A percentile compares a stretch with the other conserved stretches of the same genome.
phyloP scores from a whole-genome alignment of 139 green algal genomes.

The Micromonas commoda region DNA sequence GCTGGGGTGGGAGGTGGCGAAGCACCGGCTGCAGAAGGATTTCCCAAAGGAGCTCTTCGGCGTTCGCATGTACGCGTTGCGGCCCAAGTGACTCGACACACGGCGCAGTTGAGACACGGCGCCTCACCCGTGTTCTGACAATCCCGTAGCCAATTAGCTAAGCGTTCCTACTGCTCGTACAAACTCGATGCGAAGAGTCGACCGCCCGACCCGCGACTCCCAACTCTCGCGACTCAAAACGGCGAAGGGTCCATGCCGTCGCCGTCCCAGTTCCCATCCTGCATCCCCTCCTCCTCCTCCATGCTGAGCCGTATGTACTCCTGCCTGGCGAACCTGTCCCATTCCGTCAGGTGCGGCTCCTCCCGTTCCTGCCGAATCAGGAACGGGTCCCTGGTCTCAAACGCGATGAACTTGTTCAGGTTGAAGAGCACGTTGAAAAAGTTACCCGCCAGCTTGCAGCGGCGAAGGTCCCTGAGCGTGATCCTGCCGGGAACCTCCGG shows the following conservation, averaged over 20 bases:
- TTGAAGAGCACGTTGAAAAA: slow-evolving; percentile 99
- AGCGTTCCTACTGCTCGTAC: too few relatives aligned
- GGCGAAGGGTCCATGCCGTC: background rate
- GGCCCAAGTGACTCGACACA: slow-evolving; percentile 20
- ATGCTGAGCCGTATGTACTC: slow-evolving; percentile 82
- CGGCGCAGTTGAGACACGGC: too few relatives aligned
- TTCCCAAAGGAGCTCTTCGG: slow-evolving; percentile 45
- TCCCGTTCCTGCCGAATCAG: slow-evolving; percentile 66
- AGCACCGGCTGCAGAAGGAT: background rate
- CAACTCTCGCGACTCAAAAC: too few relatives aligned
- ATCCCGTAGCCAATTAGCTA: too few relatives aligned
- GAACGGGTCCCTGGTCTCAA: slow-evolving; percentile 89
- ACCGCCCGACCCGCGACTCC: too few relatives aligned
- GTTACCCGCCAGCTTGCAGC: slow-evolving; percentile 61
- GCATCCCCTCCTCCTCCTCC: slow-evolving; percentile 78
- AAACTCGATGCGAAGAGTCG: too few relatives aligned
- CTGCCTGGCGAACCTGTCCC: slow-evolving; percentile 71
- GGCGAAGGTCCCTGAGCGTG: slow-evolving; percentile 77
- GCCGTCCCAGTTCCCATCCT: slow-evolving; percentile 5
- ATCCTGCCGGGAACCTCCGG: slow-evolving; percentile 55
- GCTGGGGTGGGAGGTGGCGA: background rate
- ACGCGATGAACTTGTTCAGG: slow-evolving; percentile 97
- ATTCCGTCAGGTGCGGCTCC: slow-evolving; percentile 59
- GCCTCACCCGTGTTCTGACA: too few relatives aligned
- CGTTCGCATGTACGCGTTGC: slow-evolving; percentile 68